Evolutionary conservation across 768 basidiomycete species (phyloP).

Genomic region (Termitomyces sp.): DNA sequence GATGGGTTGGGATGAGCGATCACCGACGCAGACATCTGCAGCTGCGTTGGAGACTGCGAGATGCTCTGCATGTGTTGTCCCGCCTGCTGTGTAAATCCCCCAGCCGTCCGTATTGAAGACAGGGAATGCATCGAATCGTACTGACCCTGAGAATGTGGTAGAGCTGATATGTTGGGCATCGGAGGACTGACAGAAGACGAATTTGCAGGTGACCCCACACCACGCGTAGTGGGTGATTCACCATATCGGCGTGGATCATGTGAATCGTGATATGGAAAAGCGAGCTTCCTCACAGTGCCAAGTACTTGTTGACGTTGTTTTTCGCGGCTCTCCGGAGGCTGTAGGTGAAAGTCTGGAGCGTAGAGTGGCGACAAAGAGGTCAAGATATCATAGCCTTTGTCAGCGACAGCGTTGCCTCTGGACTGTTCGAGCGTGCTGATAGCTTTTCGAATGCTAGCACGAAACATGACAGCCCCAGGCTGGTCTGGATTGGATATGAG

Average conservation of each 20-base stretch:
- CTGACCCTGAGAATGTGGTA: constrained; percentile 26
- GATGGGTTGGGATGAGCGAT: constrained; percentile 8
- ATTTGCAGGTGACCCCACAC: constrained; percentile 49
- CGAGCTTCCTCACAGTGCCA: constrained; percentile 64
- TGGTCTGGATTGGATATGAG: constrained; percentile 77
- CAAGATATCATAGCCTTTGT: constrained; percentile 70
- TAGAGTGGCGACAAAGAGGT: constrained; percentile 71
- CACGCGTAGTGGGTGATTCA: constrained; percentile 44
- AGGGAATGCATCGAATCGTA: constrained; percentile 26
- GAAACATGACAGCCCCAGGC: constrained; percentile 71
- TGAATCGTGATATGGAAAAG: constrained; percentile 77
- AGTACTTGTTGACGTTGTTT: constrained; percentile 58
- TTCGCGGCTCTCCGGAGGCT: constrained; percentile 45
- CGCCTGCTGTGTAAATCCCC: constrained; percentile 13
- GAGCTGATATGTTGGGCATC: constrained; percentile 27
- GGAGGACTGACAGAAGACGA: constrained; percentile 57
- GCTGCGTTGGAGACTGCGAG: constrained; percentile 16
- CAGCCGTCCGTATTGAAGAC: constrained; percentile 10
- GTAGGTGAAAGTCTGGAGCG: constrained; percentile 50
- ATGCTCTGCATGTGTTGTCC: constrained; percentile 9
- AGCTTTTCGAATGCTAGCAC: constrained; percentile 68
- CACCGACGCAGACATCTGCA: constrained; percentile 19
- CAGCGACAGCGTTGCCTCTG: constrained; percentile 59
- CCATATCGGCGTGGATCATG: constrained; percentile 44
- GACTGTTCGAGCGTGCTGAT: constrained; percentile 60